phyloP scores from a whole-genome alignment of 495 filamentous ascomycete species.

The Penicillium nucicola region DNA sequence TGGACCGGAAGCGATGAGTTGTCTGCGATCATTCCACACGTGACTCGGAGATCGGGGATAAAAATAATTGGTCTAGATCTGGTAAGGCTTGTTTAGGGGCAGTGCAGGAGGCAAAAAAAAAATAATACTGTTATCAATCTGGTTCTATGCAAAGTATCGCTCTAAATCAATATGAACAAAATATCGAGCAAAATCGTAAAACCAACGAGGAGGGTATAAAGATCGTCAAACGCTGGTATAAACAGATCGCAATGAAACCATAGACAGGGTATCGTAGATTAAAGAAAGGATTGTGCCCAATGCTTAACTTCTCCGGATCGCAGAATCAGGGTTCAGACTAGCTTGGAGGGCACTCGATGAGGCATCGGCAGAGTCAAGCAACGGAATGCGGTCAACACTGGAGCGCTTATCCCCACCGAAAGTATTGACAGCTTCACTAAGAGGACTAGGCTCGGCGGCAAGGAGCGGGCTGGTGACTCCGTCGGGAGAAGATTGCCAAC shows the following conservation, averaged over 20 bases:
- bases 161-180: neutral
- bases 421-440: constrained; percentile 14
- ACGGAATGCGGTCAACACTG: constrained; percentile 41
- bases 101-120: neutral
- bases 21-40: constrained; percentile 30
- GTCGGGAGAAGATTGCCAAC: constrained; percentile 68
- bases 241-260: neutral
- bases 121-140: neutral
- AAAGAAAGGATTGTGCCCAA: neutral
- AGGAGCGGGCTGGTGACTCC: constrained; percentile 30
- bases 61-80: constrained; percentile 1
- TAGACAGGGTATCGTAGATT: constrained; percentile 17
- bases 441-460: constrained; percentile 18
- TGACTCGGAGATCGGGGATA: constrained; percentile 32
- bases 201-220: constrained; percentile 6
- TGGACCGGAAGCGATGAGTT: constrained; percentile 15
- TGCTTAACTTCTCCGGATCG: constrained; percentile 21
- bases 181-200: neutral
- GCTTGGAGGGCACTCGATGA: constrained; percentile 22
- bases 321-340: constrained; percentile 3
- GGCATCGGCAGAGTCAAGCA: constrained; percentile 31
- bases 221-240: neutral
- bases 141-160: neutral
- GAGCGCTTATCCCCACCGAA: constrained; percentile 25
- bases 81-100: no score